phyloP scores from a whole-genome alignment of 306 rosid genomes.

The Spatholobus suberectus region DNA sequence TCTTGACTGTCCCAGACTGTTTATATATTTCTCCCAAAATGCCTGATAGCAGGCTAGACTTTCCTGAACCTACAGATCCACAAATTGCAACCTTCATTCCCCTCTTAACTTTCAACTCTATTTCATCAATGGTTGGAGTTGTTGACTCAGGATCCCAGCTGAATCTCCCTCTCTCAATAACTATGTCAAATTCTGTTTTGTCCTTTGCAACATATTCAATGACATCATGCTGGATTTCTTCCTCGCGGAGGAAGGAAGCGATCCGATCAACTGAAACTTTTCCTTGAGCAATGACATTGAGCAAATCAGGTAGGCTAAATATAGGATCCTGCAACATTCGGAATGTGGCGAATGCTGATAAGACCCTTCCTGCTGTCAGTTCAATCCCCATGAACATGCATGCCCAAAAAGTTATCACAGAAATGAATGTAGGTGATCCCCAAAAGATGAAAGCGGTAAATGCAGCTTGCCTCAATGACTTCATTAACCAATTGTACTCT shows the following conservation, averaged over 20 bases:
- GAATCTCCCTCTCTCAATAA: conserved; percentile 76
- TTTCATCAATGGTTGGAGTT: conserved; percentile 65
- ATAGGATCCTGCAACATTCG: conserved; percentile 94
- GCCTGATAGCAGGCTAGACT: conserved; percentile 80
- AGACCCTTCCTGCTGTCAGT: conserved; percentile 85
- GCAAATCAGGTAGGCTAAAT: conserved; percentile 85
- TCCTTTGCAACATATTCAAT: conserved; percentile 66
- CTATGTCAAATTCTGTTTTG: conserved; percentile 65
- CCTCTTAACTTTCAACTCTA: conserved; percentile 75
- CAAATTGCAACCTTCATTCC: conserved; percentile 98
- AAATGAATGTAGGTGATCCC: conserved; percentile 91
- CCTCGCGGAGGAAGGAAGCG: conserved; percentile 71
- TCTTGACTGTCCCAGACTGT: conserved; percentile 72
- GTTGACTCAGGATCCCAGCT: conserved; percentile 79
- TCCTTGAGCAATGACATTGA: conserved; percentile 85
- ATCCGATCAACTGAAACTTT: conserved; percentile 89
- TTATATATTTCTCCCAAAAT: conserved; percentile 86
- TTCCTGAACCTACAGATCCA: conserved; percentile 94
- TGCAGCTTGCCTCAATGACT: conserved; percentile 66
- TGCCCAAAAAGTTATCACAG: conserved; percentile 77
- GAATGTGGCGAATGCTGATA: conserved; percentile 90
- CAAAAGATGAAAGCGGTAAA: conserved; percentile 75
- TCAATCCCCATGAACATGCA: conserved; percentile 86
- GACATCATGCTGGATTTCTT: conserved; percentile 79
- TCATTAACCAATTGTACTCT: conserved; percentile 75